These are phyloP conservation scores for Tetramitus jugosus DNA, from an alignment of 208 protist species.

Conservation along the genomic window DNA sequence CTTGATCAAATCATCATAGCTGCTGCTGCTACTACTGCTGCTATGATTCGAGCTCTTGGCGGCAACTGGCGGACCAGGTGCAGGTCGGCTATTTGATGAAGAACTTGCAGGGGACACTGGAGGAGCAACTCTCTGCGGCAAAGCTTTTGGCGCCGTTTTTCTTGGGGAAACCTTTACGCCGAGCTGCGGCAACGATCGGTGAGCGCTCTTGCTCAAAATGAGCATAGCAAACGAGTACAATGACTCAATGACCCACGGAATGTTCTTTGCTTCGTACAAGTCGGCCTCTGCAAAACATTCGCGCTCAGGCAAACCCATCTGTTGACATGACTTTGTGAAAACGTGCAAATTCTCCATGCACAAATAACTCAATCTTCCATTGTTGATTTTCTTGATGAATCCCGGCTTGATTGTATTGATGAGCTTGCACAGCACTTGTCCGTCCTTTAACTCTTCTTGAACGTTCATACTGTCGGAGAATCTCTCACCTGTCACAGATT, in stretches of 20 bases:
- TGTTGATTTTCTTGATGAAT: neutral
- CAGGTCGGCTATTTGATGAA: too few relatives aligned
- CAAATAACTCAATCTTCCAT: neutral
- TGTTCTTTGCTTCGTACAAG: neutral
- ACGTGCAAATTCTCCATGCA: neutral
- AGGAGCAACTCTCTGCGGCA: too few relatives aligned
- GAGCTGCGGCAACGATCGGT: neutral
- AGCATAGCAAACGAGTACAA: neutral
- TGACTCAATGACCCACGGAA: neutral
- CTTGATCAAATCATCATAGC: slow-evolving; percentile 1
- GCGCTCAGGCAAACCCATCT: neutral
- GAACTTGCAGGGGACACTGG: too few relatives aligned
- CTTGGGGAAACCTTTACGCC: neutral
- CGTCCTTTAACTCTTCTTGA: neutral
- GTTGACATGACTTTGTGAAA: neutral
- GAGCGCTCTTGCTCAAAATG: neutral
- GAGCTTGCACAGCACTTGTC: neutral
- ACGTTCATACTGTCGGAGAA: neutral
- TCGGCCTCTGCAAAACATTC: neutral
- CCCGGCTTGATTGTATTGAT: neutral
- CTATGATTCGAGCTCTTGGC: too few relatives aligned
- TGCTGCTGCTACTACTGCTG: too few relatives aligned
- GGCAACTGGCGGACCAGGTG: too few relatives aligned
- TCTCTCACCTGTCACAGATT: neutral
- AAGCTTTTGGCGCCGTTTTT: too few relatives aligned